A percentile compares a stretch with the other conserved stretches of the same genome.
Evolutionary conservation across 2,329 filamentous ascomycete species (phyloP).

Genomic region (Talaromyces sp.): DNA sequence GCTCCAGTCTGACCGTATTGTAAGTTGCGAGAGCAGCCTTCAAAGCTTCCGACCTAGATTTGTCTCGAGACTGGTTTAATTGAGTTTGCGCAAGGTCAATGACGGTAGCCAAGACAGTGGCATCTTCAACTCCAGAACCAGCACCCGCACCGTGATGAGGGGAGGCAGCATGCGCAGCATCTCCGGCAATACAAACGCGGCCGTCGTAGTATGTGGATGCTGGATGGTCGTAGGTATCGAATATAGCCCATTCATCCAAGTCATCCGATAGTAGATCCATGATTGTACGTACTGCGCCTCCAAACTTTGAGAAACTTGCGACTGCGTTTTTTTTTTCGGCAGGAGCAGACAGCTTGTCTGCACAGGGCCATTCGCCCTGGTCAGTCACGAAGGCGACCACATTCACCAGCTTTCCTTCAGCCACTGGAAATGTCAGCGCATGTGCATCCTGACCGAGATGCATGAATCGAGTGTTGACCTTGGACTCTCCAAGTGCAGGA

Average conservation of each 20-base stretch:
- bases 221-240: constrained; percentile 29
- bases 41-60: neutral
- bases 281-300: constrained; percentile 31
- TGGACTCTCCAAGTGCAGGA: constrained; percentile 48
- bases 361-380: constrained; percentile 8
- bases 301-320: constrained; percentile 44
- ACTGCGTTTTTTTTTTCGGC: constrained; percentile 43
- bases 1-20: constrained; percentile 48
- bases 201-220: constrained; percentile 30
- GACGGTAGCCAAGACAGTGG: constrained; percentile 40
- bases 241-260: constrained; percentile 33
- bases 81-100: constrained; percentile 39
- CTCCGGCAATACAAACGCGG: constrained; percentile 33
- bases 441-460: constrained; percentile 58
- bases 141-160: constrained; percentile 40
- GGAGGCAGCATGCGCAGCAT: constrained; percentile 40
- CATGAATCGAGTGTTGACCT: constrained; percentile 52
- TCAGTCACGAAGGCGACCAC: constrained; percentile 16
- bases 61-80: neutral
- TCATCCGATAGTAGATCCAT: constrained; percentile 8
- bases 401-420: constrained; percentile 9
- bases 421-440: constrained; percentile 60
- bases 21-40: constrained; percentile 50
- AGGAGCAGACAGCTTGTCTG: constrained; percentile 16
- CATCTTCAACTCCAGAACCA: constrained; percentile 36